A percentile compares a stretch with the other conserved stretches of the same genome.
phyloP scores from a whole-genome alignment of 257 asterid genomes.

The Schizonepeta tenuifolia region DNA sequence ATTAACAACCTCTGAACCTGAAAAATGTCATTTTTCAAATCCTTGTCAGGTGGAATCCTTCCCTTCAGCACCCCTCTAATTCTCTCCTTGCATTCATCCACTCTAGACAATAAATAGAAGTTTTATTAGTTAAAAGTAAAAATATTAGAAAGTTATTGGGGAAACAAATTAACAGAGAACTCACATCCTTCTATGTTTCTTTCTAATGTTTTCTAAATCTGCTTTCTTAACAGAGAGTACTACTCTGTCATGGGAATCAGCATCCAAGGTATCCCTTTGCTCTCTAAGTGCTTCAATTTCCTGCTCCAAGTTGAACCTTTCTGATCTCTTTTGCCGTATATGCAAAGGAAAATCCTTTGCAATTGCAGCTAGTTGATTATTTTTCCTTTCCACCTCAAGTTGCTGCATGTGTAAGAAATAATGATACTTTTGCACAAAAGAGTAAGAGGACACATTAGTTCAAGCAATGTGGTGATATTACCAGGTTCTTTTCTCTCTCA shows the following conservation, averaged over 20 bases:
- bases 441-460: constrained; percentile 28
- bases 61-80: constrained; percentile 88
- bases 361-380: constrained; percentile 59
- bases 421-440: constrained; percentile 29
- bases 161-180: constrained; percentile 39
- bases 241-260: constrained; percentile 83
- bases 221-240: constrained; percentile 71
- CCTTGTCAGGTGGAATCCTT: constrained; percentile 91
- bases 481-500: constrained; percentile 80
- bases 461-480: constrained; percentile 40
- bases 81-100: constrained; percentile 81
- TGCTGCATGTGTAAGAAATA: constrained; percentile 49
- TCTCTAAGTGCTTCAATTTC: constrained; percentile 56
- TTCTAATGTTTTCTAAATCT: constrained; percentile 75
- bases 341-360: constrained; percentile 56
- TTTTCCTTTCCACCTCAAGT: constrained; percentile 71
- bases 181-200: constrained; percentile 72
- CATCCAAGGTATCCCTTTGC: constrained; percentile 71
- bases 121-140: constrained; percentile 22
- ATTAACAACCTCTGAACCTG: constrained; percentile 75
- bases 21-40: constrained; percentile 77
- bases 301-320: constrained; percentile 58
- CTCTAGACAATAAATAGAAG: constrained; percentile 51
- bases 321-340: constrained; percentile 59
- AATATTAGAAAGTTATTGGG: constrained; percentile 18